Conservation (phyloP, 1,139 yeast genomes). For the Pichia terricola region DNA sequence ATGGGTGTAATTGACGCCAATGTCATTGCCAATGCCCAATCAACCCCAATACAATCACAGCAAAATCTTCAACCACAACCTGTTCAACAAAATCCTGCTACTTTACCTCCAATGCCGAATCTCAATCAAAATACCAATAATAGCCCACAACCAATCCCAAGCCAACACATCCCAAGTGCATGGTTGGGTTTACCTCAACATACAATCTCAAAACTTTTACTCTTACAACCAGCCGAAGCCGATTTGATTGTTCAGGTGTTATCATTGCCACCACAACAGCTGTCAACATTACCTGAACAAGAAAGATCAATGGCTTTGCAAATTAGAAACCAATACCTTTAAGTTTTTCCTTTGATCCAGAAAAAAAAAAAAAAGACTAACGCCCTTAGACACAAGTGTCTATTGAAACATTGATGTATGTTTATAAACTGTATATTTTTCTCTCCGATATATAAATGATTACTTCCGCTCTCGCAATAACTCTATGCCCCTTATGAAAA, state of each 20-base stretch:
- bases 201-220: slow-evolving; percentile 39
- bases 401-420: too few relatives aligned
- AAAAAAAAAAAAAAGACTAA: too few relatives aligned
- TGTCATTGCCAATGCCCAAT: slow-evolving; percentile 41
- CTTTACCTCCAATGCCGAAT: background rate
- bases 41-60: slow-evolving; percentile 5
- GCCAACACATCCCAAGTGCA: slow-evolving; percentile 23
- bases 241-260: slow-evolving; percentile 57
- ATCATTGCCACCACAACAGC: slow-evolving; percentile 45
- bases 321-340: slow-evolving; percentile 48
- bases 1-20: slow-evolving; percentile 68
- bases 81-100: slow-evolving; percentile 2
- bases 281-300: slow-evolving; percentile 46
- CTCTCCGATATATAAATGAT: too few relatives aligned
- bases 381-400: too few relatives aligned
- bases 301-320: slow-evolving; percentile 53
- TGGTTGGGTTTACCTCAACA: slow-evolving; percentile 44
- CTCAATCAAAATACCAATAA: background rate
- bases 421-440: too few relatives aligned
- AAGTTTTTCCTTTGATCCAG: background rate
- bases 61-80: slow-evolving; percentile 1
- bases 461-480: too few relatives aligned
- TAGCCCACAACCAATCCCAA: background rate
- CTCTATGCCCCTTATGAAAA: too few relatives aligned
- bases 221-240: slow-evolving; percentile 48